Base-by-base conservation (phyloP, 2,329 filamentous ascomycete genomes). In the Hymenoscyphus fructigenus region DNA sequence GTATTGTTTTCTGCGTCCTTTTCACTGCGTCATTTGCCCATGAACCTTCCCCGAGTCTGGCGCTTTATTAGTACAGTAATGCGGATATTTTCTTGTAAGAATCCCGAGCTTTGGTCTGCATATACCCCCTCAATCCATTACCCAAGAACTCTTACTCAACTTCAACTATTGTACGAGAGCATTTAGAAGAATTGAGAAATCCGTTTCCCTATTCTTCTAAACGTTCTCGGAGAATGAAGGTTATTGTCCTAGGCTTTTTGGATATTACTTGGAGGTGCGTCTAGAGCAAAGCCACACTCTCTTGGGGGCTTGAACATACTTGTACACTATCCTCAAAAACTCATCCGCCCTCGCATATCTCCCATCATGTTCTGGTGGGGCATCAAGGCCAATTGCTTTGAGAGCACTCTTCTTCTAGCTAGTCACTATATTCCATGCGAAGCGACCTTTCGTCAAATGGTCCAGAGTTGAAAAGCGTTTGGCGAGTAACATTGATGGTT, bases 301-400 rank as follows among this genome's bases (percentile, higher is more conserved):
- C 5, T 7, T 1, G 1, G 2, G 29, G 29, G 29, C 29, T 36
- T 10, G 10, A 36, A 36, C 34, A 12, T 36, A 36, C 34, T 72
- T 71, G 61, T 73, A 73, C 29, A 65, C 65, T 3, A 73, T 68
- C 34, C 72, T 70, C 74, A 88, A 79, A 75, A 87, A 91, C 76
- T 87, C 89, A 71, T 87, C 87, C 23, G 83, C 88, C 36, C 85
- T 82, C 6, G 79, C 81, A 69, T 91, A 91, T 63, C 87, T 71
- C 90, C 87, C 86, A 67, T 91, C 88, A 71, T 91, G 89, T 78
- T 83, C 77, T 0, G 82, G 79, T 69, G 89, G 87, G 38, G 85
- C 79, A 1, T 80, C 77, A 63, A 82, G 81, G 0, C 86, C 85
- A 90, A 77, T 68, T 90, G 90, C 1, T 84, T 79, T 0, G 88